Evolutionary conservation across 164 flowering plant genomes (phyloP), one percentile per base, ranked within the genome.

Genomic region (Nymphaea thermarum): DNA sequence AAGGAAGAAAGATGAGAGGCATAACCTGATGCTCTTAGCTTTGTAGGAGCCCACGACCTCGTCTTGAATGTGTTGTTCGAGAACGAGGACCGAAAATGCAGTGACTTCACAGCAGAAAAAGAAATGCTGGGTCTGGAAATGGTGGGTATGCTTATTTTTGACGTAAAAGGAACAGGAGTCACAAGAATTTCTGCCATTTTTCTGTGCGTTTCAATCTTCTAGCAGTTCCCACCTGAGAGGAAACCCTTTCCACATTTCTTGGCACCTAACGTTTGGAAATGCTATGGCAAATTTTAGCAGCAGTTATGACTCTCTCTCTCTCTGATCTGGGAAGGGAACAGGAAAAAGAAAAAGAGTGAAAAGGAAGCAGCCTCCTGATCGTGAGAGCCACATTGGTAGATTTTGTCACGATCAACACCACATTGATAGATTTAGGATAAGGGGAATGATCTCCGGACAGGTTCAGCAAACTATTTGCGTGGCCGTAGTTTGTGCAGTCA

Each of bases 391-490:
- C 36, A 62, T 16, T 4, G 4, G 42, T 62, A 16, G 5, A 25
- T 25, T 25, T 25, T 25, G 42, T 18, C 64, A 18, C 64, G 42
- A 6, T 8, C 41, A 17, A 18, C 60, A 8, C 12, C 42, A 16
- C 44, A 64, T 42, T 15, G 12, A 4, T 44, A 12, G 51, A 51
- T 47, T 4, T 60, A 78, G 67, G 72, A 62, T 47, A 36, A 63
- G 15, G 55, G 53, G 41, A 61, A 45, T 69, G 36, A 25, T 25
- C 36, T 25, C 36, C 36, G 36, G 36, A 25, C 36, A 25, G 36
- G 36, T 25, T 25, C 36, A 25, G 36, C 36, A 25, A 25, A 25
- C 36, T 25, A 25, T 25, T 25, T 25, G 36, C 36, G 36, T 25
- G 36, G 36, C 36, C 36, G 36, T 25, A 25, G 36, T 25, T 25